Conservation (phyloP, 108 stramenopile species). For the Skeletonema potamos region DNA sequence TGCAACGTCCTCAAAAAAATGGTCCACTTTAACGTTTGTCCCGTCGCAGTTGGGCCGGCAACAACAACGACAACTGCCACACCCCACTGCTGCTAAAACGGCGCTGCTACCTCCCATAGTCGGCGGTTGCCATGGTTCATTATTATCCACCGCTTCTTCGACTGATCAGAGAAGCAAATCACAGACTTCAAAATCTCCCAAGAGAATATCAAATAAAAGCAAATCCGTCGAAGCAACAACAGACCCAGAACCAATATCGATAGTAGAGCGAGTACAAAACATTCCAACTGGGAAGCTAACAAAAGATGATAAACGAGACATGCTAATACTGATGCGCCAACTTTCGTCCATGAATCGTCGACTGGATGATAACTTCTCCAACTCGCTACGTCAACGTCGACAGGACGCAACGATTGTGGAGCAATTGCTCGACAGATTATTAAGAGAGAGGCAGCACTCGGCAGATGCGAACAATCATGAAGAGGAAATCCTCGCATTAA, state of each 20-base stretch:
- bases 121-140: neutral
- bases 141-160: neutral
- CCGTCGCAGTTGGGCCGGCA: neutral
- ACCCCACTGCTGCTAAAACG: neutral
- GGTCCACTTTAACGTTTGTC: neutral
- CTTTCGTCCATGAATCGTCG: slow-evolving; percentile 21
- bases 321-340: slow-evolving; percentile 26
- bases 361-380: neutral
- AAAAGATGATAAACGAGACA: slow-evolving; percentile 12
- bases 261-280: neutral
- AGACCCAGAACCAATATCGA: neutral
- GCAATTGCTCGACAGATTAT: slow-evolving; percentile 12
- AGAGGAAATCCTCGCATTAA: neutral
- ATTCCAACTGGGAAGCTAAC: slow-evolving; percentile 7
- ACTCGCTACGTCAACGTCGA: neutral
- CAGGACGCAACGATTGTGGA: slow-evolving; percentile 25
- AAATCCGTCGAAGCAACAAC: neutral
- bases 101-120: neutral
- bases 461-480: neutral
- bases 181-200: neutral
- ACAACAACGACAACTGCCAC: neutral
- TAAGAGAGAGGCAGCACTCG: neutral
- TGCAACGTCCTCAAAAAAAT: too few relatives aligned
- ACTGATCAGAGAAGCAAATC: neutral
- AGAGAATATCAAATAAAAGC: neutral